Evolutionary conservation across 441 rosid species (phyloP).

Genomic region (Macaranga tanarius): DNA sequence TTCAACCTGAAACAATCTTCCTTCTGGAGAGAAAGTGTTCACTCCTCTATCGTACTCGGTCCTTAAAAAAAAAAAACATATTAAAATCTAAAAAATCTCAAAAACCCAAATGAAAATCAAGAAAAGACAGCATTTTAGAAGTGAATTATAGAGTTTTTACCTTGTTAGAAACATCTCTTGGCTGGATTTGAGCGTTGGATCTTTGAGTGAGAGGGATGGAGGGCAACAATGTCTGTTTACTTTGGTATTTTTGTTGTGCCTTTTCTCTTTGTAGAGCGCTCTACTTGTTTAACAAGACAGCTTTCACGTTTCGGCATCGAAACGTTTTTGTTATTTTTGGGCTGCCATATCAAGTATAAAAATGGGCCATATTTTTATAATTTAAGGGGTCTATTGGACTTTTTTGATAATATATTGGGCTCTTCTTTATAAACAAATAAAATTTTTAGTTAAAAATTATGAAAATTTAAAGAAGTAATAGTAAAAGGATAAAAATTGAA

Average conservation of each 20-base stretch:
- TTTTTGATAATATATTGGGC: no score
- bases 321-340: conserved; percentile 3
- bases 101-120: conserved; percentile 3
- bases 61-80: conserved; percentile 38
- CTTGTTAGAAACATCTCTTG: conserved; percentile 70
- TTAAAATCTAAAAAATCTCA: conserved; percentile 8
- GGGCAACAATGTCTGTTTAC: neutral
- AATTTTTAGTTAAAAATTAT: no score
- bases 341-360: neutral
- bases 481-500: no score
- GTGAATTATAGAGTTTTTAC: conserved; percentile 22
- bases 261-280: neutral
- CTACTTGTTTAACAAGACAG: conserved; percentile 27
- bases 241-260: neutral
- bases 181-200: conserved; percentile 5
- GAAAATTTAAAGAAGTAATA: no score
- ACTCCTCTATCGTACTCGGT: conserved; percentile 99
- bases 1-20: conserved; percentile 92
- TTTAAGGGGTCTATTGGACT: no score
- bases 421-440: no score
- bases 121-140: neutral
- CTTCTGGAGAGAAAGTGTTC: conserved; percentile 98
- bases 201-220: neutral
- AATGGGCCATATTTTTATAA: no score
- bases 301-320: neutral